Base-by-base conservation (phyloP, 1,139 yeast species). In the Suhomyces ambrosiae region DNA sequence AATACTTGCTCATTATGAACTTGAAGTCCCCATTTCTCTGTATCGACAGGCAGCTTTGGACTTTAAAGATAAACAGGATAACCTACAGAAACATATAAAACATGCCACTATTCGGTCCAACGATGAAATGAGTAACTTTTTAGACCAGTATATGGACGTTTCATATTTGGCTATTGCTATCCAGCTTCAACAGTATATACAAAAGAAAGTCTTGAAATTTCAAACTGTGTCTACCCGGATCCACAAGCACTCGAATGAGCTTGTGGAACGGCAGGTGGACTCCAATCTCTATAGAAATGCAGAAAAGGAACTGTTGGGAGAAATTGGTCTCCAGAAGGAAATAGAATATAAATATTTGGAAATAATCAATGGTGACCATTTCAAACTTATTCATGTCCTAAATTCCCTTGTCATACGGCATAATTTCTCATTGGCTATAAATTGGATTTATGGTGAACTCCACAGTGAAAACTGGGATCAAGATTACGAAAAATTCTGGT, bases 401-500 rank as follows among this genome's bases (percentile, higher is more conserved):
- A n/a, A n/a, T n/a, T n/a, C n/a, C n/a, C n/a, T n/a, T n/a, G n/a
- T 30, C 4, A 14, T 35, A 11, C 31, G 35, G 3, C 32, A 30
- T 19, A 35, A 35, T 10, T 35, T 14, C 23, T 23, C 29, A 6
- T 16, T 30, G 13, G 38, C 32, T 11, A 30, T 35, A 17, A 14
- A 16, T 7, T 30, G 34, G 34, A 18, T 27, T 19, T 13, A 30
- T 16, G 3, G 15, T 8, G 18, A 35, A 10, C 7, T 27, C 16
- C 38, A 23, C 6, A 12, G 18, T 9, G 8, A 14, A 2, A 5
- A 12, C n/a, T 23, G 18, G 9, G 23, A 23, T 6, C 23, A 26
- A 17, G 45, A 44, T 10, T 47, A 47, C 25, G 70, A 65, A 36
- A 27, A 39, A 17, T 49, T 63, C 29, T 62, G 63, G 61, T 56